Evolutionary conservation across 2,329 filamentous ascomycete genomes (phyloP), one percentile per base, ranked within the genome.

Genomic region (Fusarium haematococcum): DNA sequence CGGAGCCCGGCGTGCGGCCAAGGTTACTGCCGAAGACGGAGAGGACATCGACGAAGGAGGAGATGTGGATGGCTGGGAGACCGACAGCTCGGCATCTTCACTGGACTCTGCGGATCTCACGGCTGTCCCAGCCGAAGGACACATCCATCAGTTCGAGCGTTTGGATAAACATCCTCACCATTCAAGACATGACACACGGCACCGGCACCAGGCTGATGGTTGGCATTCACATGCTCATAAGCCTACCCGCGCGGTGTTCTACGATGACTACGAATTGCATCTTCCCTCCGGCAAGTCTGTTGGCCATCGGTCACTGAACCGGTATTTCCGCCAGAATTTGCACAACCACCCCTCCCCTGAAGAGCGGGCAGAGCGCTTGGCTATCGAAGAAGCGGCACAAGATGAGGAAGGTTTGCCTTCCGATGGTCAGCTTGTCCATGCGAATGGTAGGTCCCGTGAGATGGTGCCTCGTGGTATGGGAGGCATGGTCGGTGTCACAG

Each of bases 231-330:
- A 95, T 80, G 93, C 93, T 2, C 93, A 97, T 84, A 93, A 94
- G 75, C 82, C 92, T 75, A 83, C 90, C 6, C 90, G 93, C 71
- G 92, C 94, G 41, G 94, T 94, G 25, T 98, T 97, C 82, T 92
- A 97, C 80, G 94, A 97, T 77, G 97, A 99, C 52, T 95, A 94
- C 79, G 97, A 98, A 83, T 89, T 99, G 63, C 95, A 99, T 80
- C 90, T 99, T 14, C 97, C 97, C 2, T 95, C 93, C 6, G 97
- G 97, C 63, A 93, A 94, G 70, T 93, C 94, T 9, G 95, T 97
- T 41, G 97, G 97, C 43, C 97, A 99, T 82, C 91, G 97, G 57
- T 97, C 94, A 9, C 85, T 98, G 63, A 93, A 94, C 80, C 92
- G 90, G 76, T 98, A 98, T 85, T 99, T 92, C 86, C 92, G 94